These are phyloP conservation scores for Cyberlindnera mississippiensis DNA, from an alignment of 805 yeast species.

Conservation along the genomic window DNA sequence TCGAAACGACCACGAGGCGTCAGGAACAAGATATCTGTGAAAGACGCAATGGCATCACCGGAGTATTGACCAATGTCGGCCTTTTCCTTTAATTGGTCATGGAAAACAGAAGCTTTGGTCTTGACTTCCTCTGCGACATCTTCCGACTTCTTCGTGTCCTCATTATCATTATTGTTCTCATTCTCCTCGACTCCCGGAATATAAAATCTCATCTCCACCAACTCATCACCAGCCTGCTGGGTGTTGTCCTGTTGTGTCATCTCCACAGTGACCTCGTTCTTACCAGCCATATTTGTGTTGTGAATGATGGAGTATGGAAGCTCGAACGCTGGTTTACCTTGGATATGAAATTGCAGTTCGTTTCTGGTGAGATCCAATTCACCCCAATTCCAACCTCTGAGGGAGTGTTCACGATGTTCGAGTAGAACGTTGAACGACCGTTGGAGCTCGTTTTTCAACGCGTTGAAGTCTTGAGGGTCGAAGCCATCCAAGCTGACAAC, in stretches of 20 bases:
- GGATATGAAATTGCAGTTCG: slow-evolving; percentile 81
- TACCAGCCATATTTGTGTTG: slow-evolving; percentile 87
- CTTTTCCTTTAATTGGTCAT: slow-evolving; percentile 85
- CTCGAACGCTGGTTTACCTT: slow-evolving; percentile 88
- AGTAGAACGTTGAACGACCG: slow-evolving; percentile 67
- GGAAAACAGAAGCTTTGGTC: slow-evolving; percentile 73
- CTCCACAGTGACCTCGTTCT: slow-evolving; percentile 90
- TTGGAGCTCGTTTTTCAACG: slow-evolving; percentile 79
- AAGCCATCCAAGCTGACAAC: slow-evolving; percentile 90
- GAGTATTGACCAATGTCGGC: slow-evolving; percentile 94
- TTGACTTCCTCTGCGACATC: slow-evolving; percentile 37
- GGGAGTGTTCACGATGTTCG: slow-evolving; percentile 84
- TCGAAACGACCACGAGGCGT: slow-evolving; percentile 99
- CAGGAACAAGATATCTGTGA: slow-evolving; percentile 83
- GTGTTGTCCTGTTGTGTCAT: slow-evolving; percentile 53
- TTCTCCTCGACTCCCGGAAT: slow-evolving; percentile 77
- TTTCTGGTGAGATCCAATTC: slow-evolving; percentile 86
- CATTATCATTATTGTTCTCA: slow-evolving; percentile 32
- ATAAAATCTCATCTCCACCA: slow-evolving; percentile 91
- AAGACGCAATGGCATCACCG: slow-evolving; percentile 92
- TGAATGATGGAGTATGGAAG: slow-evolving; percentile 76
- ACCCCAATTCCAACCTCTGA: slow-evolving; percentile 99
- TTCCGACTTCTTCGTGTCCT: slow-evolving; percentile 3
- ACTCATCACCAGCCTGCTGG: slow-evolving; percentile 84
- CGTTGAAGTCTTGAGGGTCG: slow-evolving; percentile 74